A percentile compares a stretch with the other conserved stretches of the same genome.
These are phyloP conservation scores for Globisporangium paddicum DNA, from an alignment of 352 stramenopile genomes.

Conservation along the genomic window DNA sequence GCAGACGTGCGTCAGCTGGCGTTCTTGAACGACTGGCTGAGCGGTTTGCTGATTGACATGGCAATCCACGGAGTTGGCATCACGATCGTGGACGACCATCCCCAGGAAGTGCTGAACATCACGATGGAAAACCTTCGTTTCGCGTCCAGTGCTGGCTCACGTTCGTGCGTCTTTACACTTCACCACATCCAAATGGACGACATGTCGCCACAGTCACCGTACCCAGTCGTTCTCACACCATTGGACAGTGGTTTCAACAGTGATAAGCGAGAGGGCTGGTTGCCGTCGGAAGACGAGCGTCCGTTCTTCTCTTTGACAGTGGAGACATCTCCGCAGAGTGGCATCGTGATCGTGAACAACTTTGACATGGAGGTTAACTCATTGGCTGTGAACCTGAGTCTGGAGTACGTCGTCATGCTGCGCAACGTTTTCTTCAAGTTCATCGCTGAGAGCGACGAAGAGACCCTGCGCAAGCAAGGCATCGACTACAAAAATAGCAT, in stretches of 20 bases:
- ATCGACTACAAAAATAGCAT: conserved; percentile 61
- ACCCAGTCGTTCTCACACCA: conserved; percentile 72
- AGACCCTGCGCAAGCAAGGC: conserved; percentile 48
- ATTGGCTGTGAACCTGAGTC: conserved; percentile 68
- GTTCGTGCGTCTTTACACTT: conserved; percentile 48
- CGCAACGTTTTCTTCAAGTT: conserved; percentile 75
- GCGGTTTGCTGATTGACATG: conserved; percentile 68
- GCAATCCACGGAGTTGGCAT: conserved; percentile 69
- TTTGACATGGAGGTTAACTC: conserved; percentile 72
- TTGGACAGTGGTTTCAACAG: conserved; percentile 86
- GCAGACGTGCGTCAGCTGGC: conserved; percentile 47
- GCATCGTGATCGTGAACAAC: conserved; percentile 74
- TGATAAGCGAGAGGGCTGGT: conserved; percentile 81
- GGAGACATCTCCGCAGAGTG: conserved; percentile 58
- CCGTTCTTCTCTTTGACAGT: conserved; percentile 68
- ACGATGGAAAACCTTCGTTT: conserved; percentile 84
- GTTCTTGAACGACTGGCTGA: conserved; percentile 70
- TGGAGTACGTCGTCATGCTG: conserved; percentile 76
- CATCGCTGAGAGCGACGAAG: conserved; percentile 63
- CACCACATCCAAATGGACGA: conserved; percentile 87
- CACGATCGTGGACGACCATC: conserved; percentile 73
- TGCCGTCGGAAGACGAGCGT: conserved; percentile 64
- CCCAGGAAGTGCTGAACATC: conserved; percentile 80
- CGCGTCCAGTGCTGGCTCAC: conserved; percentile 41
- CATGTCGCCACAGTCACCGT: conserved; percentile 68